Evolutionary conservation across 179 eudicot species (phyloP), one percentile per base, ranked within the genome.

Genomic region (Silene coronaria): DNA sequence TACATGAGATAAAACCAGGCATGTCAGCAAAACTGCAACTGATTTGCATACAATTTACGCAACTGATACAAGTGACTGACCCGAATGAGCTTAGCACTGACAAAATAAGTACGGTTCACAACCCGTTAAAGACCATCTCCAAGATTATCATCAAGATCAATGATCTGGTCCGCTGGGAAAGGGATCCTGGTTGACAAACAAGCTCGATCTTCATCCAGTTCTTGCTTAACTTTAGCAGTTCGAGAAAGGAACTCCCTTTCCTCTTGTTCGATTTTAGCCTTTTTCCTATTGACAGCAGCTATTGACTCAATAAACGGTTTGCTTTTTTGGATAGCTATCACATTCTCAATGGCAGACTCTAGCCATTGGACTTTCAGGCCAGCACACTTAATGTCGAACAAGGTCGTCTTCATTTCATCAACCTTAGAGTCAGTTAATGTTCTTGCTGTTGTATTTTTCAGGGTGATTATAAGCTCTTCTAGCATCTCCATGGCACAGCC

Each of bases 341-440:
- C 75, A 22, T 75, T 79, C 11, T 75, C 27, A 0, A 79, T 70
- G 21, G 24, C 53, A 6, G 82, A 67, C 30, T 24, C 67, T 22
- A 79, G 16, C 75, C 79, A 79, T 9, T 79, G 65, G 38, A 79
- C 71, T 45, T 62, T 62, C 19, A 79, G 55, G 13, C 70, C 69
- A n/a, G 48, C 6, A 0, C 34, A 34, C 42, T 70, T 19, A 11
- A 79, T 73, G 59, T 79, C 78, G 16, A 9, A 13, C 57, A 79
- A 2, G 10, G 11, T 53, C 0, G 48, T 46, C 5, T 2, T 70
- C 3, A 75, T 28, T 3, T 70, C 38, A 16, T 70, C 34, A 11
- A 65, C 78, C 70, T 60, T 57, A 8, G 71, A 32, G 32, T 51
- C 38, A n/a, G 36, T 62, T 62, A 75, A 61, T 21, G 58, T 27